Base-by-base conservation (phyloP, 1,284 basidiomycete species). In the Boletus sp. region DNA sequence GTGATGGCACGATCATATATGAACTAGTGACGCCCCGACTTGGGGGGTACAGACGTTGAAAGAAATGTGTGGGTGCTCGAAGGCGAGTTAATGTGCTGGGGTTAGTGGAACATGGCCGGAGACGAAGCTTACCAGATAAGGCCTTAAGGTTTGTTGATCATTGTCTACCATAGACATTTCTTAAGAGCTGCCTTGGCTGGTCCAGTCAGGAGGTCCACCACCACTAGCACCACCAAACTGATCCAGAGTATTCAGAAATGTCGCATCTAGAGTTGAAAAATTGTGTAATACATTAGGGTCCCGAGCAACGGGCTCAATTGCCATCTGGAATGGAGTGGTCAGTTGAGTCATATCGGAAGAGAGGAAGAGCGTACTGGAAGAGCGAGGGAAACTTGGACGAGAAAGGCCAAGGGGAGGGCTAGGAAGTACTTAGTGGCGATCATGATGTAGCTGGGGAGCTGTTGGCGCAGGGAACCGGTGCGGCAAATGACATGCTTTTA, bases 361-460 rank as follows among this genome's bases (percentile, higher is more conserved):
- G 3, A 16, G 8, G 4, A 41, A 3, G 36, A 41, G 37, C 67
- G 29, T 33, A 70, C 70, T 5, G 71, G 71, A 24, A 56, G 2
- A 11, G 70, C 67, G 11, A 62, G n/a, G 0, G 71, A 72, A 35
- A 64, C 5, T 11, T 63, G 68, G 29, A 59, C 11, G 22, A 73
- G 44, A 50, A 56, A 64, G n/a, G 58, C 52, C 27, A 70, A 42
- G 46, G 72, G 31, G 56, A 73, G n/a, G 11, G 47, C 58, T 13
- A 69, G 31, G 45, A 50, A 66, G 43, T 39, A 68, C 46, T 60
- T 73, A 48, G 59, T 0, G 31, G 55, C 7, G 49, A 60, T 24
- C 68, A 69, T 69, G 58, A 36, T 57, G 53, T 52, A 39, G 48
- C 13, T 29, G 29, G 29, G 29, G 29, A 29, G 1, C 8, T 8